Base-by-base conservation (phyloP, 176 grass and related monocot species). In the Cenchrus fungigraminus region DNA sequence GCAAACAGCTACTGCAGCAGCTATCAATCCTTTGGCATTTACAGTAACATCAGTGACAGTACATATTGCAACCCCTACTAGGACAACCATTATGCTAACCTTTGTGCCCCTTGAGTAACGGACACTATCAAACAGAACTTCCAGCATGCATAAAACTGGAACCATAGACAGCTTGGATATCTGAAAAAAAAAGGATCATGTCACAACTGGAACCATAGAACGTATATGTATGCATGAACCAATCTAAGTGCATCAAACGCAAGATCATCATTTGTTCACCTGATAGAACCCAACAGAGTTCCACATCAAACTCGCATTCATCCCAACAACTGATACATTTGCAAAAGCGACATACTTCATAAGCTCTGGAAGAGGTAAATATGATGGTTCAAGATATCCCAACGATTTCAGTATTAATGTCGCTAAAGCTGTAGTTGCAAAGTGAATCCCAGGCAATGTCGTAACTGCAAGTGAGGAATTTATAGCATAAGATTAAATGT, bases 231-330 rank as follows among this genome's bases (percentile, higher is more conserved):
- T 71, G 8, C 47, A n/a, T 22, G 62, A 9, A 79, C 14, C 28
- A 72, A 72, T 63, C 16, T 34, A 56, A 14, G 11, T 73, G 44
- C 73, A 4, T 13, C 40, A 37, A 79, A 79, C 29, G 32, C 15
- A 5, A 11, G 52, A 34, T 14, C 10, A 19, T 75, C 34, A 73
- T 31, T 37, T 67, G 19, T 6, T 52, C 42, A 92, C 91, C 91
- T 92, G 91, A 90, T 92, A 92, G 71, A 92, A 92, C 55, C 91
- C 91, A 65, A 92, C 87, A 70, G 87, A 92, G 66, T 92, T 92
- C 91, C 87, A 92, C 91, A 92, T 92, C 84, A 90, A 84, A 40
- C 91, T 92, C 25, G 87, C 81, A 81, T 92, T 92, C 91, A 92
- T 92, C 13, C 91, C 91, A 60, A 92, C 84, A 6, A 92, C 87